Evolutionary conservation across 2,329 filamentous ascomycete genomes (phyloP).

Genomic region (Rhexocercosporidium sp.): DNA sequence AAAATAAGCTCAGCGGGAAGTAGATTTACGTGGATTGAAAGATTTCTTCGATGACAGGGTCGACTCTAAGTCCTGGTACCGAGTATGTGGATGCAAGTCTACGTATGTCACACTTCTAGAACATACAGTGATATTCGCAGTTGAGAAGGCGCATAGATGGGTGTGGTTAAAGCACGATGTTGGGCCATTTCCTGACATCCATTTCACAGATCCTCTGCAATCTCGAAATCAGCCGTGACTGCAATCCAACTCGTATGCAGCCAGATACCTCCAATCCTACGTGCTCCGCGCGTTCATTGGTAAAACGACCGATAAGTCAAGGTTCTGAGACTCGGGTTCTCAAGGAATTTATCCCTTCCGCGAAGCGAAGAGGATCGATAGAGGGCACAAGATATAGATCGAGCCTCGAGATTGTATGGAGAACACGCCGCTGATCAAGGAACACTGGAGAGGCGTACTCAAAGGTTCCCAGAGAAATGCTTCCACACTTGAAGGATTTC

Average conservation of each 20-base stretch:
- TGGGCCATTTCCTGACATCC: not conserved
- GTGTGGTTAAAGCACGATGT: not conserved
- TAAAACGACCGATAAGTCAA: not conserved
- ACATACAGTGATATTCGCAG: not conserved
- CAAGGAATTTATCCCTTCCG: not conserved
- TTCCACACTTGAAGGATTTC: not conserved
- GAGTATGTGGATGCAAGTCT: not conserved
- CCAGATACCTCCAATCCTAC: not conserved
- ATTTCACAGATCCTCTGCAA: not conserved
- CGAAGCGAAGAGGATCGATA: not conserved
- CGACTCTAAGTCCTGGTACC: not conserved
- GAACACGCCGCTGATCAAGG: not conserved
- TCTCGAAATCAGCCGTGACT: not conserved
- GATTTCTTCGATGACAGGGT: not conserved
- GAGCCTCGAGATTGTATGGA: not conserved
- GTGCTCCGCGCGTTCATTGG: not conserved
- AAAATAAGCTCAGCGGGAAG: no score
- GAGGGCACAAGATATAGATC: not conserved
- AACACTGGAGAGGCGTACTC: not conserved
- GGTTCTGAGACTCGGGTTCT: not conserved
- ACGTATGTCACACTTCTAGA: not conserved
- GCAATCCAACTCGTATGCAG: not conserved
- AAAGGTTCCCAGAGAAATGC: not conserved
- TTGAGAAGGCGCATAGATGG: not conserved
- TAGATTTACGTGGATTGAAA: no score